Evolutionary conservation across 345 rosid species (phyloP).

Genomic region (Populus davidiana): DNA sequence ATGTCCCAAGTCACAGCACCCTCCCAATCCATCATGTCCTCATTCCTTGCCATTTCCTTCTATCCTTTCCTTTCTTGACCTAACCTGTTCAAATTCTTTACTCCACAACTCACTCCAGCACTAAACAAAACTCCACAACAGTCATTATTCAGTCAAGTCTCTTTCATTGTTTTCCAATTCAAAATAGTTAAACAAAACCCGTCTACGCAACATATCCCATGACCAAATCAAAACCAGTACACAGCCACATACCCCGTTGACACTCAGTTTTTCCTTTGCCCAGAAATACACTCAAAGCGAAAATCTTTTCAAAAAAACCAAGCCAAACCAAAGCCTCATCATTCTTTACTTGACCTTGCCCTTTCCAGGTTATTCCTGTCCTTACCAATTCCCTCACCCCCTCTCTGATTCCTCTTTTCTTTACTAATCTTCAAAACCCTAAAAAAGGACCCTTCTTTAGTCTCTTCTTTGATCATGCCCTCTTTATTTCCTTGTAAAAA

Average conservation of each 20-base stretch:
- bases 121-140: no score
- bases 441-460: background rate
- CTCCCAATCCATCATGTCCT: no score
- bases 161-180: no score
- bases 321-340: background rate
- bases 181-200: no score
- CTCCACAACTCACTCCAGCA: no score
- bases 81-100: background rate
- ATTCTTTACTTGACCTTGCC: background rate
- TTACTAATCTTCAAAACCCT: constrained; percentile 12
- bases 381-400: background rate
- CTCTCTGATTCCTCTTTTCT: background rate
- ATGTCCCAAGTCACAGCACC: background rate
- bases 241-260: background rate
- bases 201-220: no score
- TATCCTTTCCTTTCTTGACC: background rate
- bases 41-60: no score
- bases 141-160: no score
- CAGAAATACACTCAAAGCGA: background rate
- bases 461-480: background rate
- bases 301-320: background rate
- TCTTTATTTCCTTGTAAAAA: no score
- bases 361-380: background rate
- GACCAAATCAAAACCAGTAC: background rate
- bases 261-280: background rate